A percentile compares a stretch with the other conserved stretches of the same genome.
These are phyloP conservation scores for Colletotrichum sp. DNA, from an alignment of 2,329 filamentous ascomycete genomes.

Conservation along the genomic window DNA sequence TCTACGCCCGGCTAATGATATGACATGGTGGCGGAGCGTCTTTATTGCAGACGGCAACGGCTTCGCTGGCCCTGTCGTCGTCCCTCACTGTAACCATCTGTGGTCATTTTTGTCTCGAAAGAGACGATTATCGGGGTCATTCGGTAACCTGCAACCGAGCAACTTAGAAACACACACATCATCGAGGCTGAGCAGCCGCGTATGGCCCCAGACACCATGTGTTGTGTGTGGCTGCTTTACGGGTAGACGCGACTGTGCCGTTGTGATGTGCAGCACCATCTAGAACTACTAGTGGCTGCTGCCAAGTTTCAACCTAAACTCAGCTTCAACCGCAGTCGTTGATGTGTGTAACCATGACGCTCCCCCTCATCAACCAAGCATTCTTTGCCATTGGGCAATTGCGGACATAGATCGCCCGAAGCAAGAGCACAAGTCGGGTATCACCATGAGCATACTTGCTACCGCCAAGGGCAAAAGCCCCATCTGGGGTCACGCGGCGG, in stretches of 20 bases:
- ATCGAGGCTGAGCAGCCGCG: neutral
- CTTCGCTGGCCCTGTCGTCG: neutral
- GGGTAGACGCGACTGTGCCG: neutral
- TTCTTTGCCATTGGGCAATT: neutral
- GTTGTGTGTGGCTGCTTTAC: neutral
- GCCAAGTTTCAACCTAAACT: neutral
- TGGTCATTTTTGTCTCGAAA: neutral
- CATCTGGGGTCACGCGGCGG: neutral
- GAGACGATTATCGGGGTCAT: neutral
- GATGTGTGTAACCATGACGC: neutral
- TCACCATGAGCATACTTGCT: neutral
- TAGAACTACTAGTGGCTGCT: neutral
- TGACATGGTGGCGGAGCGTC: slow-evolving; percentile 11
- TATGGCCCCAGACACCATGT: neutral
- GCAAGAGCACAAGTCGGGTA: neutral
- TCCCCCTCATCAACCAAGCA: neutral
- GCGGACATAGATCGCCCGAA: neutral
- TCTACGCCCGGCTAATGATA: slow-evolving; percentile 12
- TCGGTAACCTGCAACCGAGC: neutral
- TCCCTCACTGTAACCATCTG: neutral
- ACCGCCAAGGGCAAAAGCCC: neutral
- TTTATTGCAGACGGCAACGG: slow-evolving; percentile 3
- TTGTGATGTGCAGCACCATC: neutral
- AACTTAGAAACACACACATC: neutral
- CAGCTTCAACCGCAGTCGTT: neutral